A percentile compares a stretch with the other conserved stretches of the same genome.
These are phyloP conservation scores for Tricholoma terreum DNA, from an alignment of 768 basidiomycete species.

Conservation along the genomic window DNA sequence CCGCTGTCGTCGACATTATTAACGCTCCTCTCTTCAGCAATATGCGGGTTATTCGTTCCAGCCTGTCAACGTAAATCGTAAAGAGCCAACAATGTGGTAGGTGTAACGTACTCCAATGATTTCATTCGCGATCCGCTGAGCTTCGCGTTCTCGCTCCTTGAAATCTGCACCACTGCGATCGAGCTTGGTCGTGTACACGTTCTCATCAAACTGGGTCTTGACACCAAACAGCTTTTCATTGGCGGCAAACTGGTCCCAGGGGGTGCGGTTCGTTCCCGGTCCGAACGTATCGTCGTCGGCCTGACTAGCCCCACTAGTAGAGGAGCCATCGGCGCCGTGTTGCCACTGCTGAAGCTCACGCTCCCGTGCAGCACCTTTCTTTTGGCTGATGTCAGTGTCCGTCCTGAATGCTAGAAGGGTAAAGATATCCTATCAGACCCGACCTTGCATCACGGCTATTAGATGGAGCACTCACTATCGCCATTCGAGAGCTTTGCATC, in stretches of 20 bases:
- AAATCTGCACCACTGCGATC: conserved; percentile 83
- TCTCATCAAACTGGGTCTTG: conserved; percentile 89
- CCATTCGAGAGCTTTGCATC: conserved; percentile 67
- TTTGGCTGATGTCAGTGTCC: conserved; percentile 72
- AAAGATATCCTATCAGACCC: not conserved
- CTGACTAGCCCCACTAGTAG: conserved; percentile 24
- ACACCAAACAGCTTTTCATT: conserved; percentile 95
- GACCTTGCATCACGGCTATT: conserved; percentile 1
- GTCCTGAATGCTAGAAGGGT: conserved; percentile 67
- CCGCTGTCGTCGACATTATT: conserved; percentile 61
- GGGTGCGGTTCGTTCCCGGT: conserved; percentile 38
- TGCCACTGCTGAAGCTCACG: conserved; percentile 81
- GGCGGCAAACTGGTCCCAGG: conserved; percentile 91
- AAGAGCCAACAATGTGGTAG: not conserved
- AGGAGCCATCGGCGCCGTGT: conserved; percentile 41
- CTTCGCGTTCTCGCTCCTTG: conserved; percentile 84
- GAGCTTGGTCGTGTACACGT: conserved; percentile 90
- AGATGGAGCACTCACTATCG: conserved; percentile 52
- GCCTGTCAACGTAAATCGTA: conserved; percentile 37
- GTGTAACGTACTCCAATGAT: conserved; percentile 70
- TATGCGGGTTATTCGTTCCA: conserved; percentile 70
- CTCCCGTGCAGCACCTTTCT: conserved; percentile 51
- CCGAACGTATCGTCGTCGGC: conserved; percentile 75
- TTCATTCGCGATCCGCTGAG: conserved; percentile 86
- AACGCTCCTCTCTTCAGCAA: conserved; percentile 83